Conservation (phyloP, 2,329 filamentous ascomycete species). For the Microcera coccophila region DNA sequence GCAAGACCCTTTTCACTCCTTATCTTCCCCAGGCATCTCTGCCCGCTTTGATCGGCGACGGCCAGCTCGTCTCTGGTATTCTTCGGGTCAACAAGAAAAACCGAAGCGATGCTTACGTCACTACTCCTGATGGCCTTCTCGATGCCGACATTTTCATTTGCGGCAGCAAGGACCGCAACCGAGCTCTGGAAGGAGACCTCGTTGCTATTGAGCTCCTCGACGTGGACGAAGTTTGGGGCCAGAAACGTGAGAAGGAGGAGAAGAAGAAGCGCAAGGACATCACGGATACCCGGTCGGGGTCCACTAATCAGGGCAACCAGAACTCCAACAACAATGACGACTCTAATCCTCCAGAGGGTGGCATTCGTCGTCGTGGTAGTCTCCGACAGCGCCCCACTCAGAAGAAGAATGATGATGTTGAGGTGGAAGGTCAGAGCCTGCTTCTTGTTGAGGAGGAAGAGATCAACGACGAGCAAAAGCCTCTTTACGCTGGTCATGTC, state of each 20-base stretch:
- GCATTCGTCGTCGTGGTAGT: slow-evolving; percentile 88
- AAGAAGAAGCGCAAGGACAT: slow-evolving; percentile 99
- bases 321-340: slow-evolving; percentile 60
- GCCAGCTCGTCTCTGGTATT: slow-evolving; percentile 92
- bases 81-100: slow-evolving; percentile 99
- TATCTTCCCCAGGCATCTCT: slow-evolving; percentile 94
- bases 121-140: slow-evolving; percentile 78
- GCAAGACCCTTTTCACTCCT: slow-evolving; percentile 97
- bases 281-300: slow-evolving; percentile 78
- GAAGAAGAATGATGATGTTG: slow-evolving; percentile 99
- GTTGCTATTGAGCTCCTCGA: slow-evolving; percentile 95
- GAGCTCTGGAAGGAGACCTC: slow-evolving; percentile 90
- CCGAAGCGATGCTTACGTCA: slow-evolving; percentile 95
- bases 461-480: slow-evolving; percentile 97
- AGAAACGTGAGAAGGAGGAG: slow-evolving; percentile 99
- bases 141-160: slow-evolving; percentile 99
- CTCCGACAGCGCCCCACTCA: slow-evolving; percentile 94
- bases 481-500: slow-evolving; percentile 92
- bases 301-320: slow-evolving; percentile 68
- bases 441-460: slow-evolving; percentile 97
- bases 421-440: slow-evolving; percentile 95
- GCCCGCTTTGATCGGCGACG: slow-evolving; percentile 83
- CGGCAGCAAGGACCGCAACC: slow-evolving; percentile 97
- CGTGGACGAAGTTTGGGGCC: slow-evolving; percentile 96
- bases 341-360: slow-evolving; percentile 66